These are phyloP conservation scores for Rhinocladiella similis DNA, from an alignment of 2,329 filamentous ascomycete species.

Conservation along the genomic window DNA sequence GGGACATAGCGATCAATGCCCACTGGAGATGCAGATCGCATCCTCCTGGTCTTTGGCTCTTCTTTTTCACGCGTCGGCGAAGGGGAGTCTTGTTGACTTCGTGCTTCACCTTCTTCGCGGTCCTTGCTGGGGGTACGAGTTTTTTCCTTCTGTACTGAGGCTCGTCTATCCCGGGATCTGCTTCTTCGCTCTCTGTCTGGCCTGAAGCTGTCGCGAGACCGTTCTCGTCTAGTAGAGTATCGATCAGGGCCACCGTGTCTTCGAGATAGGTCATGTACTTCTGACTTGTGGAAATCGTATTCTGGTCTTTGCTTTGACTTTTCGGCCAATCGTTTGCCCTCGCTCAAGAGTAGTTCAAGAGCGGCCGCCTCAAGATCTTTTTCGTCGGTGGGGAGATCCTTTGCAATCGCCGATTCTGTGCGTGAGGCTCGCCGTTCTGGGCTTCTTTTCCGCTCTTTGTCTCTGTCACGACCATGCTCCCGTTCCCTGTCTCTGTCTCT, in stretches of 20 bases:
- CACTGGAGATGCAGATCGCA: conserved; percentile 30
- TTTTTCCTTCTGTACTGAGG: conserved; percentile 11
- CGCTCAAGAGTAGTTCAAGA: conserved; percentile 53
- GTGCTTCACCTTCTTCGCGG: conserved; percentile 29
- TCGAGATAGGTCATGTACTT: conserved; percentile 32
- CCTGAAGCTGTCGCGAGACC: conserved; percentile 27
- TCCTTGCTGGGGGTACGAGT: conserved; percentile 22
- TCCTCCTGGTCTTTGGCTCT: conserved; percentile 28
- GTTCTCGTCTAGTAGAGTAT: conserved; percentile 31
- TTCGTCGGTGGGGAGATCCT: conserved; percentile 46
- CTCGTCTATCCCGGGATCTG: conserved; percentile 25
- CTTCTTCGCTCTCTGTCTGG: conserved; percentile 23
- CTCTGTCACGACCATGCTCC: conserved; percentile 30
- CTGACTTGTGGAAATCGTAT: conserved; percentile 41
- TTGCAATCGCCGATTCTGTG: conserved; percentile 32
- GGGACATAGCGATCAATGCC: conserved; percentile 50
- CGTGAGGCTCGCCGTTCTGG: conserved; percentile 35
- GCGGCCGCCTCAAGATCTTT: conserved; percentile 58
- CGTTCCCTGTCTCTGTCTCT: conserved; percentile 29
- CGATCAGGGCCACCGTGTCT: conserved; percentile 28
- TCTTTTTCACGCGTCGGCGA: conserved; percentile 22
- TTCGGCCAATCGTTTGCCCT: conserved; percentile 56
- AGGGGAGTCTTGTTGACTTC: conserved; percentile 21
- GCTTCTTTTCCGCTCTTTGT: conserved; percentile 32
- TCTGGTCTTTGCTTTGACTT: conserved; percentile 53